A percentile compares a stretch with the other conserved stretches of the same genome.
Conservation (phyloP, 108 stramenopile species). For the Nitzschia sp. region DNA sequence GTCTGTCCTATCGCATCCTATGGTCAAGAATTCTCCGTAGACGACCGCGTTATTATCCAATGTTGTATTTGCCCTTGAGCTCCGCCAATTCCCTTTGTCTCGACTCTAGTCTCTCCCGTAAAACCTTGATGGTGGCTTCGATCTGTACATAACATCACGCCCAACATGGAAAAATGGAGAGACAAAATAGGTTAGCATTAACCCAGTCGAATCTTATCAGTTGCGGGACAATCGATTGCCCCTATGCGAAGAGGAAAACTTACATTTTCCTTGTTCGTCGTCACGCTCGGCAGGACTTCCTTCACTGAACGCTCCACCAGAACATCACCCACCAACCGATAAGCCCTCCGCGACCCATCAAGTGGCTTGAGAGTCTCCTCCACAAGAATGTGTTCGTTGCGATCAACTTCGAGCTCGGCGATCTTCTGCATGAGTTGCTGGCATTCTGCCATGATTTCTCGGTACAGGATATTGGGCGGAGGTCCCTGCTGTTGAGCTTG, state of each 20-base stretch:
- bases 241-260: conserved; percentile 28
- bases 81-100: conserved; percentile 80
- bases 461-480: conserved; percentile 38
- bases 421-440: conserved; percentile 53
- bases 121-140: conserved; percentile 55
- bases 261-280: conserved; percentile 75
- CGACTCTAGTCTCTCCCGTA: conserved; percentile 56
- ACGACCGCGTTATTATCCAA: conserved; percentile 22
- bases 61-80: conserved; percentile 61
- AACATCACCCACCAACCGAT: conserved; percentile 92
- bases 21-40: too few relatives aligned
- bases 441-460: conserved; percentile 46
- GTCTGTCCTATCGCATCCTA: too few relatives aligned
- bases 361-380: conserved; percentile 90
- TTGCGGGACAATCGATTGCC: too few relatives aligned
- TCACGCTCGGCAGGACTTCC: conserved; percentile 93
- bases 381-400: conserved; percentile 75
- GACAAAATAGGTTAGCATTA: too few relatives aligned
- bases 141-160: conserved; percentile 54
- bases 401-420: conserved; percentile 55
- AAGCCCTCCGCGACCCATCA: conserved; percentile 87
- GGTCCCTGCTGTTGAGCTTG: neutral
- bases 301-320: conserved; percentile 93
- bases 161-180: too few relatives aligned
- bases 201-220: too few relatives aligned